Evolutionary conservation across 2,329 filamentous ascomycete species (phyloP), one percentile per base, ranked within the genome.

Genomic region (Fusarium nanum): DNA sequence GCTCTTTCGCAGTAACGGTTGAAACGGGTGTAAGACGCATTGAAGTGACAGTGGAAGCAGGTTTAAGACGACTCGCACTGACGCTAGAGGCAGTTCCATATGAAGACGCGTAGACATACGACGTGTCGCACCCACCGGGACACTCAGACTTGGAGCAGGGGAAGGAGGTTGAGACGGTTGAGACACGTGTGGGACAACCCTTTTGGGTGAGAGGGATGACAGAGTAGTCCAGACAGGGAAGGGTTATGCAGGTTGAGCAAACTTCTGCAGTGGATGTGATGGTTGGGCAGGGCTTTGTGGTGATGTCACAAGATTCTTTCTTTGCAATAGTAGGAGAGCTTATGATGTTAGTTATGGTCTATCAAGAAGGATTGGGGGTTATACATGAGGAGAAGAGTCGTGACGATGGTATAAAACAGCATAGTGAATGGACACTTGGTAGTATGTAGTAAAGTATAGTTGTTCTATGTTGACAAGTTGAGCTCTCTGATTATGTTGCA

Each of bases 201-300:
- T 74, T 72, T 4, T 73, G 76, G n/a, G 20, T 40, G 46, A 76
- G 73, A 23, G 76, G 76, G 28, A 80, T 62, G n/a, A 79, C 81
- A 14, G 70, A 68, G 23, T 78, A 49, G 27, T 32, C 58, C 42
- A 81, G 60, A 63, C 80, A 82, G 5, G 70, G 68, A 13, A 67
- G 70, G n/a, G 76, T 58, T 9, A 70, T 14, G 64, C 80, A 82
- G 7, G 78, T 80, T 20, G 73, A 68, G 71, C 80, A 82, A 44
- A 78, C 56, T 20, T 76, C 67, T 14, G 70, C 68, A 1, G 78
- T 80, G 32, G 73, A 66, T 13, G 77, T 80, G 16, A 80, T 72
- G 23, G 78, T 80, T 37, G 80, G 80, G 45, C 80, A 81, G 8
- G 59, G 56, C 2, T 60, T 62, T 25, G 42, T 7, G 41, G 40